Evolutionary conservation across 192 early-diverging fungal species (phyloP).

Genomic region (Coemansia sp.): DNA sequence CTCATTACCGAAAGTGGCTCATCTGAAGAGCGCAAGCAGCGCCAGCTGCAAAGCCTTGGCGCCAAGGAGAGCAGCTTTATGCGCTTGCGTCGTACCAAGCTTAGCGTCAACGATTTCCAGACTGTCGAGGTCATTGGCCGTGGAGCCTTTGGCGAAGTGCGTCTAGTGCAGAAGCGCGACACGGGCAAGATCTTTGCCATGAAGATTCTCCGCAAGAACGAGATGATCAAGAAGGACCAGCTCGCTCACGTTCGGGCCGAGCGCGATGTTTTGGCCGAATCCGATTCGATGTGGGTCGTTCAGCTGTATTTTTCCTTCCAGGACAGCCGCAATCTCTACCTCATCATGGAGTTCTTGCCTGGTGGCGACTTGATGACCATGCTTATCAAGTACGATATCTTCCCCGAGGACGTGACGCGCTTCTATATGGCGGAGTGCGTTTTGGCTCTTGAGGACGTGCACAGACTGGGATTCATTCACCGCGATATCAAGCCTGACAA

Average conservation of each 20-base stretch:
- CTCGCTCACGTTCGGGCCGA: slow-evolving; percentile 97
- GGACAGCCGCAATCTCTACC: slow-evolving; percentile 87
- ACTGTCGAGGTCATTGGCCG: slow-evolving; percentile 99
- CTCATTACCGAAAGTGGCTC: slow-evolving; percentile 73
- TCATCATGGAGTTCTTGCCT: slow-evolving; percentile 99
- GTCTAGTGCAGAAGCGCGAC: slow-evolving; percentile 93
- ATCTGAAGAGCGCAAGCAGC: slow-evolving; percentile 81
- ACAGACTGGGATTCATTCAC: slow-evolving; percentile 94
- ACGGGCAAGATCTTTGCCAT: slow-evolving; percentile 98
- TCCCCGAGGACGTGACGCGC: slow-evolving; percentile 94
- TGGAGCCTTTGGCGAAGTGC: slow-evolving; percentile 98
- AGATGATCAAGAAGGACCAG: slow-evolving; percentile 99
- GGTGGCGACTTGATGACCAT: slow-evolving; percentile 99
- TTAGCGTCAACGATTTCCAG: slow-evolving; percentile 88
- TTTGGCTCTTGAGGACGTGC: slow-evolving; percentile 89
- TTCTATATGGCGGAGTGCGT: slow-evolving; percentile 99
- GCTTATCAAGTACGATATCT: slow-evolving; percentile 97
- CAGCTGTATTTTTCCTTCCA: slow-evolving; percentile 99
- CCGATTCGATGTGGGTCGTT: slow-evolving; percentile 96
- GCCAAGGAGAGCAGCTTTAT: slow-evolving; percentile 93
- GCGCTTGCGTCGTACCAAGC: slow-evolving; percentile 82
- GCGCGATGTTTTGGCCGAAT: slow-evolving; percentile 96
- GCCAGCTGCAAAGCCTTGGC: slow-evolving; percentile 76
- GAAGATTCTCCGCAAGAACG: slow-evolving; percentile 94
- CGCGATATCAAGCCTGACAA: slow-evolving; percentile 86